Evolutionary conservation across 1,284 basidiomycete genomes (phyloP).

Genomic region (Mrakiaceae sp.): DNA sequence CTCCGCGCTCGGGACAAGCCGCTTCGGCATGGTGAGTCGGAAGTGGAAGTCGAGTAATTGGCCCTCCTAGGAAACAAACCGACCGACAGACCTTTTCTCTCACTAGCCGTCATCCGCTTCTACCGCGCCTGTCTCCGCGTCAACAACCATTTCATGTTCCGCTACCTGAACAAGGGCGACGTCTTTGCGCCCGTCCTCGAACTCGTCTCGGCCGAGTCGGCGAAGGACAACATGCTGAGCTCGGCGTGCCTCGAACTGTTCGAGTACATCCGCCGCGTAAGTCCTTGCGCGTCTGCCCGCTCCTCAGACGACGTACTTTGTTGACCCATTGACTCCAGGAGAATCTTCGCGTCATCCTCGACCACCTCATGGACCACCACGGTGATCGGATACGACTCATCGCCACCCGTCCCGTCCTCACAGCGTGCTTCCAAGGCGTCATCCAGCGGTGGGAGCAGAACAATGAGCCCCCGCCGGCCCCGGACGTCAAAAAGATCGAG

Average conservation of each 20-base stretch:
- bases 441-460: slow-evolving; percentile 82
- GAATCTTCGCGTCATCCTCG: slow-evolving; percentile 73
- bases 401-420: slow-evolving; percentile 38
- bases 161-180: slow-evolving; percentile 74
- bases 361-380: slow-evolving; percentile 70
- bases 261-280: slow-evolving; percentile 73
- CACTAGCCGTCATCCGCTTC: slow-evolving; percentile 73
- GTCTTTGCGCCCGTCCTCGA: slow-evolving; percentile 71
- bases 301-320: neutral
- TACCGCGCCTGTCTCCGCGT: slow-evolving; percentile 75
- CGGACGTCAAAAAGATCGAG: slow-evolving; percentile 11
- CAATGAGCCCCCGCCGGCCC: slow-evolving; percentile 58
- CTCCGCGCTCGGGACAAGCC: slow-evolving; percentile 80
- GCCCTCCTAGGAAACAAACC: slow-evolving; percentile 18
- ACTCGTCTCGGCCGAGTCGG: slow-evolving; percentile 66
- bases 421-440: slow-evolving; percentile 40
- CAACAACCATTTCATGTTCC: slow-evolving; percentile 75
- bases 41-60: slow-evolving; percentile 20
- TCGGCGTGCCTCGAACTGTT: slow-evolving; percentile 94
- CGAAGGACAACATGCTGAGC: slow-evolving; percentile 80
- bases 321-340: slow-evolving; percentile 44
- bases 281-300: slow-evolving; percentile 22
- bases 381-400: slow-evolving; percentile 55
- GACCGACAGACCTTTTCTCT: neutral
- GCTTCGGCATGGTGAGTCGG: slow-evolving; percentile 60